phyloP scores from a whole-genome alignment of 306 rosid genomes.

The Dalbergia cochinchinensis region DNA sequence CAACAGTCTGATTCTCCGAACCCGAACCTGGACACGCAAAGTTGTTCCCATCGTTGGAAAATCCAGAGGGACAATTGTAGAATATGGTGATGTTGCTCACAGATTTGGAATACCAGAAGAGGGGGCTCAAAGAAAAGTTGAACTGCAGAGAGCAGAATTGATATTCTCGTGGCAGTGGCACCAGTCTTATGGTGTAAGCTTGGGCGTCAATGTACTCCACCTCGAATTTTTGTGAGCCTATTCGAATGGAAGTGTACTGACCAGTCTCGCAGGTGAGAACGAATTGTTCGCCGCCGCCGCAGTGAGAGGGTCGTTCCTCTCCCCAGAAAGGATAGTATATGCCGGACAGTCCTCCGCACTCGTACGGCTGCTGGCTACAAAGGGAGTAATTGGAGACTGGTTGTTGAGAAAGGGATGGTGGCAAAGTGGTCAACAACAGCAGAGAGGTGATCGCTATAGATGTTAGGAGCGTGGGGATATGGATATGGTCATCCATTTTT shows the following conservation, averaged over 20 bases:
- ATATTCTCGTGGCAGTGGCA: not conserved
- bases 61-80: not conserved
- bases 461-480: not conserved
- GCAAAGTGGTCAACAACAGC: not conserved
- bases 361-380: not conserved
- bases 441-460: not conserved
- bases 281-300: not conserved
- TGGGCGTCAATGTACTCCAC: not conserved
- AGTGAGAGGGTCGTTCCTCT: not conserved
- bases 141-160: not conserved
- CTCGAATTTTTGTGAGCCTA: conserved; percentile 2
- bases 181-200: not conserved
- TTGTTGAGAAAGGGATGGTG: not conserved
- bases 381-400: not conserved
- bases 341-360: not conserved
- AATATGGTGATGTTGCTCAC: conserved; percentile 29
- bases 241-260: not conserved
- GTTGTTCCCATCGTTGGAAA: not conserved
- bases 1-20: not conserved
- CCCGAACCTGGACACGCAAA: not conserved
- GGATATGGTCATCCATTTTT: too few species aligned
- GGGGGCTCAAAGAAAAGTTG: not conserved
- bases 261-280: not conserved
- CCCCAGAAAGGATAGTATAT: conserved; percentile 21
- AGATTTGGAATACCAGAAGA: not conserved